These are phyloP conservation scores for Scalesia atractyloides DNA, from an alignment of 129 eudicot genomes.

Conservation along the genomic window DNA sequence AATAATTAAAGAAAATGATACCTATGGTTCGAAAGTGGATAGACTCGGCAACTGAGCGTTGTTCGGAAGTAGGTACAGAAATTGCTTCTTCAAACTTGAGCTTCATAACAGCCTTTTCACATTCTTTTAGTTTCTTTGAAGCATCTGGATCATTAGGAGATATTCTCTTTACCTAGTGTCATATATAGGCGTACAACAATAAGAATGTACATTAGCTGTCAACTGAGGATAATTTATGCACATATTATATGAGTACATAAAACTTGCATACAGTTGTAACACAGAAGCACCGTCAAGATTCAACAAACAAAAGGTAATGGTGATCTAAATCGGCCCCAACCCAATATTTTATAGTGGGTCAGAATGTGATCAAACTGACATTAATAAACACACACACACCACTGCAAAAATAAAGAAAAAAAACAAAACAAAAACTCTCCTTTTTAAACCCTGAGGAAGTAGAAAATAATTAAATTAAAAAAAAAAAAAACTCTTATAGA, in stretches of 20 bases:
- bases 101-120: constrained; percentile 98
- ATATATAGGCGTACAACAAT: constrained; percentile 7
- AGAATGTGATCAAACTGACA: not conserved
- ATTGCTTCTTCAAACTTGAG: constrained; percentile 98
- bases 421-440: no score
- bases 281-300: constrained; percentile 5
- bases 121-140: constrained; percentile 84
- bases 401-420: no score
- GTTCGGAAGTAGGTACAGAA: constrained; percentile 67
- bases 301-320: not conserved
- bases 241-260: not conserved
- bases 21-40: constrained; percentile 79
- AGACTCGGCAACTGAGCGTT: constrained; percentile 76
- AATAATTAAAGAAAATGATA: constrained; percentile 25
- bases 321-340: not conserved
- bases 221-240: not conserved
- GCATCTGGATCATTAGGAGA: constrained; percentile 98
- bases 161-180: constrained; percentile 70
- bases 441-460: not conserved
- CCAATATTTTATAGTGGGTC: not conserved
- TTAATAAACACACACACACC: not conserved
- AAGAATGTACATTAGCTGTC: not conserved
- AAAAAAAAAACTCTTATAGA: not conserved
- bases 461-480: not conserved
- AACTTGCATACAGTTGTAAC: constrained; percentile 16